phyloP scores from a whole-genome alignment of 176 grass and related monocot genomes.

The Echinochloa phyllopogon region DNA sequence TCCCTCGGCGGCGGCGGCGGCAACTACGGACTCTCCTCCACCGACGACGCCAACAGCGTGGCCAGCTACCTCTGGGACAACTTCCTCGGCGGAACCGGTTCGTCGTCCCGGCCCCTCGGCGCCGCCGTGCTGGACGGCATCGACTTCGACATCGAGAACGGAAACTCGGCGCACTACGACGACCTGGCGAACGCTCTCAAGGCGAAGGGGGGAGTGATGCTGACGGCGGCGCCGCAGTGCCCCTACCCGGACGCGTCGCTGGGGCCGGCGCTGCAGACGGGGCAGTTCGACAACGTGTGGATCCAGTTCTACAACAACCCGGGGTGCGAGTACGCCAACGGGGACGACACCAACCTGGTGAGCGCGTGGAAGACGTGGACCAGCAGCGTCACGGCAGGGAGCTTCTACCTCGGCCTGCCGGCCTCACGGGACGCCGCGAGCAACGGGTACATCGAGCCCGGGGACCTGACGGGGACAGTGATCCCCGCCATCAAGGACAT shows the following conservation, averaged over 20 bases:
- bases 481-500: constrained; percentile 40
- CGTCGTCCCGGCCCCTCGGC: constrained; percentile 51
- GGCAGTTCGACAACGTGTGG: constrained; percentile 61
- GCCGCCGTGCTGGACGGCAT: constrained; percentile 74
- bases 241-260: constrained; percentile 57
- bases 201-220: constrained; percentile 26
- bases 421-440: constrained; percentile 39
- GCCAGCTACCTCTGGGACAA: constrained; percentile 79
- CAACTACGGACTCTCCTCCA: constrained; percentile 52
- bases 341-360: constrained; percentile 41
- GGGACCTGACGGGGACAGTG: constrained; percentile 40
- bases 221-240: constrained; percentile 65
- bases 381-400: constrained; percentile 41
- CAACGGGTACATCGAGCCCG: constrained; percentile 51
- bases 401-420: constrained; percentile 67
- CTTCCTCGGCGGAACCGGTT: constrained; percentile 52
- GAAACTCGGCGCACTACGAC: constrained; percentile 46
- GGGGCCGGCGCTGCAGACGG: constrained; percentile 47
- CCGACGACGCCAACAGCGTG: constrained; percentile 57
- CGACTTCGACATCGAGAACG: constrained; percentile 70
- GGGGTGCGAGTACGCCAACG: constrained; percentile 34
- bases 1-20: constrained; percentile 58
- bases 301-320: constrained; percentile 70
- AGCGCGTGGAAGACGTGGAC: constrained; percentile 63
- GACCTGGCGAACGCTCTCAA: constrained; percentile 45